A percentile compares a stretch with the other conserved stretches of the same genome.
phyloP scores from a whole-genome alignment of 805 yeast species.

The Saturnispora sekii region DNA sequence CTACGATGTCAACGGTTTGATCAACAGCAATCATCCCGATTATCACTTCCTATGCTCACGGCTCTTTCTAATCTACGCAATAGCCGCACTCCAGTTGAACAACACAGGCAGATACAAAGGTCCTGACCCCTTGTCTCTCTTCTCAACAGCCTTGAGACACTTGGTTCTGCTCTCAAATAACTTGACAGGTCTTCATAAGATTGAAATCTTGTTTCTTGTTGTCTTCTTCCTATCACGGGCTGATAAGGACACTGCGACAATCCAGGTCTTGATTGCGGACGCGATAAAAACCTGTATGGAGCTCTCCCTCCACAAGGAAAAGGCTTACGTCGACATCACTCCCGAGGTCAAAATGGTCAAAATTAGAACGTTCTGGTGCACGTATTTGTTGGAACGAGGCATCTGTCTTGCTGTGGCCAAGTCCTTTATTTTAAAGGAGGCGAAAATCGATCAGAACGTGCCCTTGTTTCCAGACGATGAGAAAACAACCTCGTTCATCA shows the following conservation, averaged over 20 bases:
- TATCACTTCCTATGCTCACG: slow-evolving; percentile 47
- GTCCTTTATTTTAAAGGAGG: slow-evolving; percentile 44
- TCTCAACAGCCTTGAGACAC: slow-evolving; percentile 51
- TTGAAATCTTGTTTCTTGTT: slow-evolving; percentile 43
- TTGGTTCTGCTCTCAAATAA: slow-evolving; percentile 35
- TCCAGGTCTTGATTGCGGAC: slow-evolving; percentile 44
- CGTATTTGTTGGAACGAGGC: slow-evolving; percentile 51
- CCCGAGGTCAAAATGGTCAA: slow-evolving; percentile 27
- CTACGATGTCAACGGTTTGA: slow-evolving; percentile 22
- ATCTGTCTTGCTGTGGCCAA: slow-evolving; percentile 54
- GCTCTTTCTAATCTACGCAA: slow-evolving; percentile 45
- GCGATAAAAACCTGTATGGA: slow-evolving; percentile 38
- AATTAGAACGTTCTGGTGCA: slow-evolving; percentile 55
- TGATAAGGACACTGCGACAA: slow-evolving; percentile 47
- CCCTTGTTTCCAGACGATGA: slow-evolving; percentile 38
- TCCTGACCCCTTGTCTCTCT: slow-evolving; percentile 44
- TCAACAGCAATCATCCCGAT: slow-evolving; percentile 25
- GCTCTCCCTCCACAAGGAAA: slow-evolving; percentile 29
- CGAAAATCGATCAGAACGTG: slow-evolving; percentile 36
- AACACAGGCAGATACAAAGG: slow-evolving; percentile 49
- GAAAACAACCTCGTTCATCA: slow-evolving; percentile 35
- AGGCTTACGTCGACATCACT: slow-evolving; percentile 26
- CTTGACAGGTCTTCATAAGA: slow-evolving; percentile 32
- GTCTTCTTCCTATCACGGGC: slow-evolving; percentile 50
- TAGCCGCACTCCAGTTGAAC: slow-evolving; percentile 42